phyloP scores from a whole-genome alignment of 768 basidiomycete genomes.

The Boletus pseudopeckii region DNA sequence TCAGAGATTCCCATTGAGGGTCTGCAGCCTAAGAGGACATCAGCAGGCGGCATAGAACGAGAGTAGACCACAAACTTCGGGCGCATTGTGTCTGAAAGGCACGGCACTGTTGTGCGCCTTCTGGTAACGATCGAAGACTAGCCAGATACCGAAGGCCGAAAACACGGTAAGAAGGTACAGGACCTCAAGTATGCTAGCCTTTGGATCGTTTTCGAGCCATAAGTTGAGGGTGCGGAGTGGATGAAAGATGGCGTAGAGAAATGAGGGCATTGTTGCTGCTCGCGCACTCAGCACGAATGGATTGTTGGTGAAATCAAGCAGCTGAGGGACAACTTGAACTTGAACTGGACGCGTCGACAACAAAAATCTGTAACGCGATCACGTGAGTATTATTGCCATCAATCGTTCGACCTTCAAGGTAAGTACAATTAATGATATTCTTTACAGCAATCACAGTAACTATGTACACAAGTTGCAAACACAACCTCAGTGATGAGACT shows the following conservation, averaged over 20 bases:
- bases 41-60: constrained; percentile 4
- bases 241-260: constrained; percentile 42
- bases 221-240: constrained; percentile 51
- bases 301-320: background rate
- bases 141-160: constrained; percentile 75
- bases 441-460: too few relatives aligned
- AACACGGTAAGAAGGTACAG: constrained; percentile 66
- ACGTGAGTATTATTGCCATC: constrained; percentile 15
- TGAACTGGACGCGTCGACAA: constrained; percentile 3
- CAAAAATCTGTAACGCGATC: constrained; percentile 12
- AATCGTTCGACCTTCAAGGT: too few relatives aligned
- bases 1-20: constrained; percentile 52
- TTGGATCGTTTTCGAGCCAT: constrained; percentile 45
- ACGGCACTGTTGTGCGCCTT: constrained; percentile 72
- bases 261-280: constrained; percentile 27
- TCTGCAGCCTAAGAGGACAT: constrained; percentile 47
- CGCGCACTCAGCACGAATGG: background rate
- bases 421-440: too few relatives aligned
- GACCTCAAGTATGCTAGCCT: constrained; percentile 53
- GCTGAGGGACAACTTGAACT: constrained; percentile 6
- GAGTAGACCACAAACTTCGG: constrained; percentile 45
- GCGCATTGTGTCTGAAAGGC: constrained; percentile 56
- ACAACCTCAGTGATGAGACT: background rate
- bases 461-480: background rate
- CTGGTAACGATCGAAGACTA: constrained; percentile 72